Evolutionary conservation across 2,329 filamentous ascomycete species (phyloP), one percentile per base, ranked within the genome.

Genomic region (Alternaria solani): DNA sequence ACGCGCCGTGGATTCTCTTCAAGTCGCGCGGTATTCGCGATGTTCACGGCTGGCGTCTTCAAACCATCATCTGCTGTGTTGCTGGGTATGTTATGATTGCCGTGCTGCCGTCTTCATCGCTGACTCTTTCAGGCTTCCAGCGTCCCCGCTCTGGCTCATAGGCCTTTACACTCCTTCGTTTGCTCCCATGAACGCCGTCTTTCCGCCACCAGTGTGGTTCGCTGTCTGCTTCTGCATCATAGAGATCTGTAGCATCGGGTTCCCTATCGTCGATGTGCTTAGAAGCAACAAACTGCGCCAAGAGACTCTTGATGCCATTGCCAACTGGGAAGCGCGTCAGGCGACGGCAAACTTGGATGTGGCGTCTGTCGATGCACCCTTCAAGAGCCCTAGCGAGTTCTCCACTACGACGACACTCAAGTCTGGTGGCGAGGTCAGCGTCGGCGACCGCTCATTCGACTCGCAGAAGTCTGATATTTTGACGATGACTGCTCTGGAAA

Each of bases 1-100:
- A 76, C 46, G 75, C 75, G 7, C 75, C 75, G 2, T 76, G 74
- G 56, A 64, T 73, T 53, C 64, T 78, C 9, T 76, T 74, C 70
- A 75, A 73, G 59, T 74, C 73, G 42, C 70, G 75, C 7, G 67
- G 69, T 9, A 70, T 77, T 5, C 67, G 69, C 34, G 75, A 77
- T 60, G 74, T 75, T 1, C 71, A 76, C 38, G 67, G 72, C 20
- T 77, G 74, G 75, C 61, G 74, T 5, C 28, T 72, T 1, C 74
- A 77, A 59, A 77, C 74, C 5, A 72, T 77, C 6, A 72, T 70
- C 60, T 76, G 73, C 55, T 76, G 73, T 51, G 32, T 77, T 43
- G 72, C 62, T 43, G 73, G 73, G 75, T 76, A 67, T 61, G 72
- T 57, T 6, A 12, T 25, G 9, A 30, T 11, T 34, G 1, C 8